Conservation (phyloP, 257 asterid species). For the Solanum tarapatanum region DNA sequence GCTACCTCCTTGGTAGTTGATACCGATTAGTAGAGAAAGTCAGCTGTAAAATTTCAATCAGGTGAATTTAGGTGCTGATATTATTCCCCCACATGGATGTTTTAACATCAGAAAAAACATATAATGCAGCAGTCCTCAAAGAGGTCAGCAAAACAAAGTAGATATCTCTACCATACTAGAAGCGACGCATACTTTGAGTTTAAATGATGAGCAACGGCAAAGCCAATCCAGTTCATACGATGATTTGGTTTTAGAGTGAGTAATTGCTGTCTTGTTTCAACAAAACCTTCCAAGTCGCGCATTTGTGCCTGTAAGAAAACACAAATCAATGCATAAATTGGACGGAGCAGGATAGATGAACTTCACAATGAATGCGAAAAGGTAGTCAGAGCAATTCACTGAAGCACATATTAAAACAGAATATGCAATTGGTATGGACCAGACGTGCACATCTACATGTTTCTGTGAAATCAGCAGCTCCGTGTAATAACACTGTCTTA, state of each 20-base stretch:
- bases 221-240: constrained; percentile 99
- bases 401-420: neutral
- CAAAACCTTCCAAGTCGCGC: constrained; percentile 98
- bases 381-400: neutral
- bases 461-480: neutral
- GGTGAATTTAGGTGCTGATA: neutral
- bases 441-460: neutral
- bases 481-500: neutral
- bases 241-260: constrained; percentile 92
- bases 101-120: neutral
- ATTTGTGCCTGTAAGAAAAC: constrained; percentile 67
- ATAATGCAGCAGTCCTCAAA: neutral
- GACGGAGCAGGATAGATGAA: neutral
- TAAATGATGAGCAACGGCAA: constrained; percentile 91
- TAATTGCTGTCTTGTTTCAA: constrained; percentile 92
- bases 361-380: neutral
- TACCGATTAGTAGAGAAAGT: neutral
- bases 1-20: neutral
- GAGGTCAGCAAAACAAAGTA: neutral
- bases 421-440: neutral
- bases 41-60: neutral
- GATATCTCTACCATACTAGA: neutral
- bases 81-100: neutral
- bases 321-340: neutral
- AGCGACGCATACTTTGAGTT: constrained; percentile 47